A percentile compares a stretch with the other conserved stretches of the same genome.
Evolutionary conservation across 1,284 basidiomycete genomes (phyloP).

Genomic region (Austroboletus novae-zelandiae): DNA sequence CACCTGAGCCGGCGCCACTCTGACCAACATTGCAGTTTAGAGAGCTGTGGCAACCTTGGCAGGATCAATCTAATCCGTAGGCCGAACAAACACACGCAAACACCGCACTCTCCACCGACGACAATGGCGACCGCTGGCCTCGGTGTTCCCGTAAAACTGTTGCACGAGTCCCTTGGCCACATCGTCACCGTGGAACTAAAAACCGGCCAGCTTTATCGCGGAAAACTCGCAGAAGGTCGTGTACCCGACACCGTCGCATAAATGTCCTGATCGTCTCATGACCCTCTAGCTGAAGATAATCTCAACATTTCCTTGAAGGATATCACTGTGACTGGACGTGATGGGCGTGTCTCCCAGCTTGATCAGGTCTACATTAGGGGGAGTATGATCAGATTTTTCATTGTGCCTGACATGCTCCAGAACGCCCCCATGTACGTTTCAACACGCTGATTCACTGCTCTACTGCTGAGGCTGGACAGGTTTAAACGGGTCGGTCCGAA

Average conservation of each 20-base stretch:
- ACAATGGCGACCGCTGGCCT: conserved; percentile 50
- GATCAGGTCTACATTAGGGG: conserved; percentile 99
- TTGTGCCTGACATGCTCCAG: conserved; percentile 98
- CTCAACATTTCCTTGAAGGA: conserved; percentile 96
- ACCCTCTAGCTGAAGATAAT: conserved; percentile 88
- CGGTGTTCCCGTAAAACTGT: conserved; percentile 89
- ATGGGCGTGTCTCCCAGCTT: conserved; percentile 98
- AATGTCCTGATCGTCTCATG: conserved; percentile 22
- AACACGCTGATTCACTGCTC: not conserved
- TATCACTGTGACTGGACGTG: conserved; percentile 96
- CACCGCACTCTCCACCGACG: conserved; percentile 9
- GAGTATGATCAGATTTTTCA: conserved; percentile 97
- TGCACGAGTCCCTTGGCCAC: conserved; percentile 94
- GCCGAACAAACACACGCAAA: conserved; percentile 26
- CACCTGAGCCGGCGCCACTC: not conserved
- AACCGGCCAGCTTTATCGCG: conserved; percentile 95
- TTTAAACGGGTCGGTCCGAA: conserved; percentile 99
- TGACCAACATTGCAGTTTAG: not conserved
- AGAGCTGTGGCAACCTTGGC: too few relatives aligned
- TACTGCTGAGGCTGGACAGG: conserved; percentile 48
- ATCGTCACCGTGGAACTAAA: conserved; percentile 98
- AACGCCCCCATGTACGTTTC: conserved; percentile 94
- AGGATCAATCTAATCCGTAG: not conserved
- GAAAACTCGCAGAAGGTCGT: conserved; percentile 91
- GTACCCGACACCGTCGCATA: conserved; percentile 15